Evolutionary conservation across 768 basidiomycete species (phyloP).

Genomic region (Podaxis pistillaris): DNA sequence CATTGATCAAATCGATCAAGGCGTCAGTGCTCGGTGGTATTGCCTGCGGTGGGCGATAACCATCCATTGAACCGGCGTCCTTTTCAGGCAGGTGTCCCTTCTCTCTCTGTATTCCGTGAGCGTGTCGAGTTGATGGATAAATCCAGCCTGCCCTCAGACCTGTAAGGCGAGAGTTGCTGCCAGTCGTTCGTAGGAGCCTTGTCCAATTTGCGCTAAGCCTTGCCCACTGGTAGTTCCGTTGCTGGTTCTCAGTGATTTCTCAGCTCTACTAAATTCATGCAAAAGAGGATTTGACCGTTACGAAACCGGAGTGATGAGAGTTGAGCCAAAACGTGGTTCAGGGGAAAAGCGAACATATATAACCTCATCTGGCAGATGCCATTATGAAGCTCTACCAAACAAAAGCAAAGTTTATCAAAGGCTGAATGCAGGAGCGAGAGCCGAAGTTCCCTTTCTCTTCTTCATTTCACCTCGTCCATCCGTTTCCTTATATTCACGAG

Average conservation of each 20-base stretch:
- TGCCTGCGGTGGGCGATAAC: too few relatives aligned
- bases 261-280: neutral
- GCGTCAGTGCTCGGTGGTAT: too few relatives aligned
- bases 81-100: too few relatives aligned
- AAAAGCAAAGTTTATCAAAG: conserved; percentile 14
- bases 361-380: neutral
- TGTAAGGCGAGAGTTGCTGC: neutral
- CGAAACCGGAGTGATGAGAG: neutral
- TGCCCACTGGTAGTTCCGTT: neutral
- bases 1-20: too few relatives aligned
- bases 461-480: conserved; percentile 2
- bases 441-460: conserved; percentile 8
- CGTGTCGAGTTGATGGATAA: too few relatives aligned
- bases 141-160: too few relatives aligned
- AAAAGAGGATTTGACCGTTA: neutral
- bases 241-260: neutral
- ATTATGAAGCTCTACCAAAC: conserved; percentile 7
- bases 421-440: neutral
- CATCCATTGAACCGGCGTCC: too few relatives aligned
- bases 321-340: neutral
- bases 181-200: neutral
- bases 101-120: too few relatives aligned
- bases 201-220: neutral
- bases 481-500: conserved; percentile 6
- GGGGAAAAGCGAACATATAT: conserved; percentile 3